Conservation (phyloP, 164 flowering plant species). For the Piper longum region DNA sequence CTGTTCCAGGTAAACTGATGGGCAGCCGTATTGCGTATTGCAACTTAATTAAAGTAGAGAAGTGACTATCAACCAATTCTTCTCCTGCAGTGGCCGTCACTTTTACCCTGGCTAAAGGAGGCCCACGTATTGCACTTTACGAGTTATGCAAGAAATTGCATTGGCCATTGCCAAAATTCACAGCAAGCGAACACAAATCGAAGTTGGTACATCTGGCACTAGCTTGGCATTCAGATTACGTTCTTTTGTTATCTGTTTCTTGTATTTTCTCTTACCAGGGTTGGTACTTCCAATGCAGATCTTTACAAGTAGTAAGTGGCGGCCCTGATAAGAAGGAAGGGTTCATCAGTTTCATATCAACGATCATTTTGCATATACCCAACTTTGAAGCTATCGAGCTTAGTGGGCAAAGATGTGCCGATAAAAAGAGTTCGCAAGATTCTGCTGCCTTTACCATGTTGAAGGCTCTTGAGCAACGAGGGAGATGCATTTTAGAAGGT, state of each 20-base stretch:
- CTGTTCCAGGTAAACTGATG: background rate
- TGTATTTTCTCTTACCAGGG: background rate
- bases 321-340: slow-evolving; percentile 29
- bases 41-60: background rate
- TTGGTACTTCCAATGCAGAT: slow-evolving; percentile 16
- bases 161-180: slow-evolving; percentile 73
- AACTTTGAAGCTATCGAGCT: slow-evolving; percentile 31
- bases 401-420: slow-evolving; percentile 50
- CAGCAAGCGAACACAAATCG: slow-evolving; percentile 34
- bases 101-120: slow-evolving; percentile 64
- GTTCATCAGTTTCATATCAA: slow-evolving; percentile 38
- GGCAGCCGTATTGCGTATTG: background rate
- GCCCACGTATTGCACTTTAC: slow-evolving; percentile 52
- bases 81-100: slow-evolving; percentile 31
- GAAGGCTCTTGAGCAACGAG: slow-evolving; percentile 40
- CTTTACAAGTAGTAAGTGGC: slow-evolving; percentile 28
- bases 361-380: slow-evolving; percentile 47
- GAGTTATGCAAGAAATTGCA: slow-evolving; percentile 51
- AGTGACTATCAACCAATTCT: background rate
- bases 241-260: background rate
- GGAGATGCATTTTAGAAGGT: slow-evolving; percentile 26
- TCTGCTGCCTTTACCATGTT: slow-evolving; percentile 64
- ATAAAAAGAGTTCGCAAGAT: slow-evolving; percentile 76
- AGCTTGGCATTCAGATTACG: background rate
- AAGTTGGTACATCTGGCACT: slow-evolving; percentile 21